Percentiles rank a stretch among this genome's conserved stretches.
These are phyloP conservation scores for Neurospora sp. DNA, from an alignment of 495 filamentous ascomycete species.

Conservation along the genomic window DNA sequence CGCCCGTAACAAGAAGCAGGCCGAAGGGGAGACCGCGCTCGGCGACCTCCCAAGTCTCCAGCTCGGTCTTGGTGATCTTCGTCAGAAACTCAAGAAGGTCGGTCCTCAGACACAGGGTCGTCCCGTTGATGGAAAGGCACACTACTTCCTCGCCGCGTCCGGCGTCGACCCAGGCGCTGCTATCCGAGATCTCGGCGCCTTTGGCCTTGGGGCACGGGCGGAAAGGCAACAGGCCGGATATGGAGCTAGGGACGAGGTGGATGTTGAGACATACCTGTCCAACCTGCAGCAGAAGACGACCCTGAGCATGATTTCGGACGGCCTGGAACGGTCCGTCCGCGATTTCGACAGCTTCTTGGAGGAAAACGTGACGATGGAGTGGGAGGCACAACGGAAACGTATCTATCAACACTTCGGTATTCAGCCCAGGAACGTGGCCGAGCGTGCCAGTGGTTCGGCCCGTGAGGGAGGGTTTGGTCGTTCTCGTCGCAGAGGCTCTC, in stretches of 20 bases:
- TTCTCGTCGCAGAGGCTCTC: slow-evolving; percentile 39
- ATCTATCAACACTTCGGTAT: slow-evolving; percentile 97
- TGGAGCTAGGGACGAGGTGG: slow-evolving; percentile 43
- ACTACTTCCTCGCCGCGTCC: slow-evolving; percentile 84
- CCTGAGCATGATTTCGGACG: slow-evolving; percentile 80
- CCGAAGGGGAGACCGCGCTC: slow-evolving; percentile 39
- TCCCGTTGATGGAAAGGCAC: slow-evolving; percentile 54
- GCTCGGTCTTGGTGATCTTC: slow-evolving; percentile 76
- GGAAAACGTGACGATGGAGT: slow-evolving; percentile 87
- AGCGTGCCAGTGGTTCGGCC: slow-evolving; percentile 40
- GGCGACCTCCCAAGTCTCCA: slow-evolving; percentile 61
- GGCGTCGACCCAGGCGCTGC: slow-evolving; percentile 70
- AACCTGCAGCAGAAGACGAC: slow-evolving; percentile 84
- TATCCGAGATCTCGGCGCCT: slow-evolving; percentile 61
- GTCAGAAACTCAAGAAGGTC: slow-evolving; percentile 70
- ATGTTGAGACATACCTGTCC: slow-evolving; percentile 71
- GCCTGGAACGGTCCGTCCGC: slow-evolving; percentile 69
- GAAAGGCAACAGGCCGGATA: slow-evolving; percentile 17
- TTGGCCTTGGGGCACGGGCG: slow-evolving; percentile 30
- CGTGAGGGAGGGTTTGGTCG: slow-evolving; percentile 40
- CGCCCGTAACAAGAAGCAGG: slow-evolving; percentile 61
- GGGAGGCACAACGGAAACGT: slow-evolving; percentile 81
- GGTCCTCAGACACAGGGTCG: slow-evolving; percentile 43
- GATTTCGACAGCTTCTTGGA: slow-evolving; percentile 92
- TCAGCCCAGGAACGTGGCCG: slow-evolving; percentile 45